A percentile compares a stretch with the other conserved stretches of the same genome.
Conservation (phyloP, 768 basidiomycete genomes). For the Lentinula lateritia region DNA sequence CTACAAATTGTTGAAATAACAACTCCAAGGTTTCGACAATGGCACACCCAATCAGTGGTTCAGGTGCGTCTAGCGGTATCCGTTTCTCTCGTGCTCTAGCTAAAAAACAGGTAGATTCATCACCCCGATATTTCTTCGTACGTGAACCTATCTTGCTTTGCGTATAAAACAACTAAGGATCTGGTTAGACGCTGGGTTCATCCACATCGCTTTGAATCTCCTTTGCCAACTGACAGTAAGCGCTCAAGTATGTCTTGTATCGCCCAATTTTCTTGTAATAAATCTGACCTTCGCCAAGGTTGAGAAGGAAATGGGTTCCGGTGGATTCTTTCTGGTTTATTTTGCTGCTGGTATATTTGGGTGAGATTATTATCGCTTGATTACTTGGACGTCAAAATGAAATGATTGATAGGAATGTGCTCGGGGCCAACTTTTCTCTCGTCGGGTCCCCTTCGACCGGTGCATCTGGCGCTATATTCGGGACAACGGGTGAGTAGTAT, state of each 20-base stretch:
- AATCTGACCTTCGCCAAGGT: constrained; percentile 40
- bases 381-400: background rate
- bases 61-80: constrained; percentile 22
- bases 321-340: constrained; percentile 81
- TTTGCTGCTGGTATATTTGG: constrained; percentile 92
- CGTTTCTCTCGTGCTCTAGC: background rate
- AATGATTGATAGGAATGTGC: constrained; percentile 51
- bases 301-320: constrained; percentile 88
- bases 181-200: constrained; percentile 67
- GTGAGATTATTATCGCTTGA: constrained; percentile 26
- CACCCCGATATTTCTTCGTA: constrained; percentile 79
- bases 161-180: background rate
- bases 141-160: background rate
- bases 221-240: constrained; percentile 77
- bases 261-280: background rate
- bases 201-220: constrained; percentile 92
- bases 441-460: constrained; percentile 87
- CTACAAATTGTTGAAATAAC: background rate
- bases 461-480: constrained; percentile 91
- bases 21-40: constrained; percentile 31
- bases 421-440: constrained; percentile 91
- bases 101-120: constrained; percentile 55
- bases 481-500: constrained; percentile 63
- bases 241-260: constrained; percentile 49
- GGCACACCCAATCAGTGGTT: constrained; percentile 44